Percentiles rank a stretch among this genome's conserved stretches.
phyloP scores from a whole-genome alignment of 176 grass and related monocot genomes.

The Cenchrus americanus region DNA sequence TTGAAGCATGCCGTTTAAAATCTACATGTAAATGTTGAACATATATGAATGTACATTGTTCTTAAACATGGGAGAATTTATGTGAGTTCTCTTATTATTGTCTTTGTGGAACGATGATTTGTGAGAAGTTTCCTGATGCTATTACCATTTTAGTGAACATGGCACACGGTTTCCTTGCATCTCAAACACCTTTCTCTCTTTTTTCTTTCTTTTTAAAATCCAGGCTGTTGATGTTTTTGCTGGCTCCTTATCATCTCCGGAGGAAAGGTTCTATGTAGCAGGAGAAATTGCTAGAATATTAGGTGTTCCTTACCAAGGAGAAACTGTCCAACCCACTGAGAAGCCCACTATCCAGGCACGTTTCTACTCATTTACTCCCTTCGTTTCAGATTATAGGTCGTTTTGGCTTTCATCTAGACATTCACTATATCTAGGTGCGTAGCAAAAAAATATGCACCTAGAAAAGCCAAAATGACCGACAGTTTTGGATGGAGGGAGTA shows the following conservation, averaged over 20 bases:
- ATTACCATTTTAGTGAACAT: not conserved
- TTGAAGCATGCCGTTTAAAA: not conserved
- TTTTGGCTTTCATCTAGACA: no score
- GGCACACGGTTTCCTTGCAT: not conserved
- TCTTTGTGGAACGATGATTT: slow-evolving; percentile 23
- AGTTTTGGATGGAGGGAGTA: no score
- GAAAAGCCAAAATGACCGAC: no score
- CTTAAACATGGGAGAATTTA: not conserved
- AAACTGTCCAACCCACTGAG: slow-evolving; percentile 46
- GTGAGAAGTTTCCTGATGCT: slow-evolving; percentile 14
- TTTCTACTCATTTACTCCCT: slow-evolving; percentile 1
- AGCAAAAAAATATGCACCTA: no score
- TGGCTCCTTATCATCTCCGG: slow-evolving; percentile 62
- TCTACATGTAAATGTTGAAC: not conserved
- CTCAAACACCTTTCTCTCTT: slow-evolving; percentile 20
- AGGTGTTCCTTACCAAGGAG: slow-evolving; percentile 48
- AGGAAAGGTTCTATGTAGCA: slow-evolving; percentile 63
- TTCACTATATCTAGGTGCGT: no score
- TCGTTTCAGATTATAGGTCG: no score
- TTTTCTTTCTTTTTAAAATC: slow-evolving; percentile 17
- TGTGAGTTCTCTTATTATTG: slow-evolving; percentile 7
- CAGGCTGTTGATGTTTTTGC: slow-evolving; percentile 88
- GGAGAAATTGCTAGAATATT: slow-evolving; percentile 73
- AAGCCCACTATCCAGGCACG: slow-evolving; percentile 82
- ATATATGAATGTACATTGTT: not conserved